Conservation (phyloP, 257 asterid species). For the Galeopsis tetrahit region DNA sequence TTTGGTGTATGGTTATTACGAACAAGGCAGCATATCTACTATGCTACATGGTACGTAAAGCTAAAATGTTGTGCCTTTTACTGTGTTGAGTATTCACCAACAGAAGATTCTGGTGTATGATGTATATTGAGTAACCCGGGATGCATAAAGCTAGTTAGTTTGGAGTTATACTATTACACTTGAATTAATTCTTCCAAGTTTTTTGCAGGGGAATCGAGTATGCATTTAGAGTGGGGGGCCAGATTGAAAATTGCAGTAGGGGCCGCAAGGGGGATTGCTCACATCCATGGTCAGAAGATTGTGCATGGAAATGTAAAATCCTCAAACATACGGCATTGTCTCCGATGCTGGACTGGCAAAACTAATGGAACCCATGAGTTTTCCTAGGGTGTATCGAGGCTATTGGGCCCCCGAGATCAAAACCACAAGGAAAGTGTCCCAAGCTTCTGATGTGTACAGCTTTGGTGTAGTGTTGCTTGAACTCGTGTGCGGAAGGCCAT, state of each 20-base stretch:
- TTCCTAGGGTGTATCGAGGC: neutral
- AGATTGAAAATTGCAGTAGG: conserved; percentile 40
- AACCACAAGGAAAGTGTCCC: conserved; percentile 26
- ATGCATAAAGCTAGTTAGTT: neutral
- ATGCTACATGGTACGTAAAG: conserved; percentile 36
- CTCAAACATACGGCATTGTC: conserved; percentile 35
- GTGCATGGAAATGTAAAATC: conserved; percentile 49
- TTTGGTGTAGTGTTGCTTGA: conserved; percentile 46
- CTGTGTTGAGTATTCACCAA: neutral
- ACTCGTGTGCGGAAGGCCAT: conserved; percentile 27
- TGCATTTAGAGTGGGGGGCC: conserved; percentile 36
- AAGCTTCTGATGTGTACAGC: conserved; percentile 45
- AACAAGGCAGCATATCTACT: conserved; percentile 32
- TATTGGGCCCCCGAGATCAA: conserved; percentile 42
- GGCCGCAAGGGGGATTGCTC: conserved; percentile 43
- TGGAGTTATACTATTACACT: neutral
- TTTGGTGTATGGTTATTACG: conserved; percentile 40
- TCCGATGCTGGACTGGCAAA: conserved; percentile 37
- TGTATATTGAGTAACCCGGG: neutral
- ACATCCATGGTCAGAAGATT: conserved; percentile 39
- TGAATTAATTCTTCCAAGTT: neutral
- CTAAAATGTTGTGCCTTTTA: neutral
- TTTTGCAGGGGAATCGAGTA: conserved; percentile 30
- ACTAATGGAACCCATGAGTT: neutral
- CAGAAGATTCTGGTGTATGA: too few species aligned